These are phyloP conservation scores for Fusarium sp. DNA, from an alignment of 2,329 filamentous ascomycete species.

Conservation along the genomic window DNA sequence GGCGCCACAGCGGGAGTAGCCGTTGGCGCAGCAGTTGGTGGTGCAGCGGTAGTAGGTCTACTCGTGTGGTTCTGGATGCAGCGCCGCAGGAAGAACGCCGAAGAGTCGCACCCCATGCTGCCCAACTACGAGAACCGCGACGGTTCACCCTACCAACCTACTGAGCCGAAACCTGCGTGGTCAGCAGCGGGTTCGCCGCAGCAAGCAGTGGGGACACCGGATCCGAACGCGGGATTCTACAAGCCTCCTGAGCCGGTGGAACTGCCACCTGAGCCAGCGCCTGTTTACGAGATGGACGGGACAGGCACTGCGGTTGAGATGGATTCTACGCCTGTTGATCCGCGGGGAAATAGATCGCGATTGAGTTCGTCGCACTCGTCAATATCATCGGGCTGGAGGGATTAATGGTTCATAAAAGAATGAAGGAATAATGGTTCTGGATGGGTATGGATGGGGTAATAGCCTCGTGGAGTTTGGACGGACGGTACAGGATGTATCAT, in stretches of 20 bases:
- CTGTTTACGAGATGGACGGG: slow-evolving; percentile 41
- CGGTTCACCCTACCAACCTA: slow-evolving; percentile 29
- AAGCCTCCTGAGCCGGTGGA: slow-evolving; percentile 13
- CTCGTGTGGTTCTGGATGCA: slow-evolving; percentile 42
- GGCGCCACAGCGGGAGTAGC: slow-evolving; percentile 53
- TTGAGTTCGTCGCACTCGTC: neutral
- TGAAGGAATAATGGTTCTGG: slow-evolving; percentile 11
- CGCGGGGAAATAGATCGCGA: neutral
- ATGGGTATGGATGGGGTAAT: slow-evolving; percentile 5
- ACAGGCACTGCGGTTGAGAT: slow-evolving; percentile 24
- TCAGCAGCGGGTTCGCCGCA: slow-evolving; percentile 3
- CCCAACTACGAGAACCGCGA: slow-evolving; percentile 29
- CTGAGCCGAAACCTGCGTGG: slow-evolving; percentile 36
- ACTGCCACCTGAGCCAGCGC: slow-evolving; percentile 15
- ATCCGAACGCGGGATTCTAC: slow-evolving; percentile 8
- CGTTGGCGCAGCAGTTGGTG: slow-evolving; percentile 47
- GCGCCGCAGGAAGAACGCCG: slow-evolving; percentile 40
- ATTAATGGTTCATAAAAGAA: neutral
- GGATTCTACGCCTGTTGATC: slow-evolving; percentile 15
- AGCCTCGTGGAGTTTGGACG: slow-evolving; percentile 22
- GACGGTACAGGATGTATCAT: neutral
- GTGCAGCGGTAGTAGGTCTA: slow-evolving; percentile 40
- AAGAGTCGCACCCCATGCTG: slow-evolving; percentile 47
- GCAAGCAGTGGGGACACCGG: slow-evolving; percentile 10
- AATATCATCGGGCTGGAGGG: neutral